phyloP scores from a whole-genome alignment of 768 basidiomycete genomes.

The Clitopilus hobsonii region DNA sequence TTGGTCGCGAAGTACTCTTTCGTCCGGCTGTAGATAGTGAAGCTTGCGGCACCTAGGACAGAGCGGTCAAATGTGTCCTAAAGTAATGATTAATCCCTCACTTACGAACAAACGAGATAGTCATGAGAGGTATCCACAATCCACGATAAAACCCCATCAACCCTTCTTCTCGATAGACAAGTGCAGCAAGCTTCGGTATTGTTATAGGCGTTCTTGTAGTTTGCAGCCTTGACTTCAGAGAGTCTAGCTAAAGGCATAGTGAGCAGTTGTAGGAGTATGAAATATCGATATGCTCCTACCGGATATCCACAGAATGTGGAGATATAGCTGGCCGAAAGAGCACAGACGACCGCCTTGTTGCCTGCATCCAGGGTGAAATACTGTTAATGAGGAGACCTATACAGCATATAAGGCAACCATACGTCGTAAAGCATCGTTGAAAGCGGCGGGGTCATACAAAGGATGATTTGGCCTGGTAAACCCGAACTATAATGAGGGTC shows the following conservation, averaged over 20 bases:
- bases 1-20: conserved; percentile 68
- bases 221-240: conserved; percentile 90
- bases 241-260: conserved; percentile 62
- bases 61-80: conserved; percentile 1
- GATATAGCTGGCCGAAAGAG: conserved; percentile 86
- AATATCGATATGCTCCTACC: conserved; percentile 29
- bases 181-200: conserved; percentile 63
- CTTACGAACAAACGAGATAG: conserved; percentile 94
- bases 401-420: conserved; percentile 18
- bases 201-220: conserved; percentile 74
- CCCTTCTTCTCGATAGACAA: conserved; percentile 84
- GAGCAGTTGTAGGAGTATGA: background rate
- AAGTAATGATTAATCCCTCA: conserved; percentile 21
- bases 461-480: conserved; percentile 48
- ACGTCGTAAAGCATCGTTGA: conserved; percentile 69
- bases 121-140: conserved; percentile 88
- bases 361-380: conserved; percentile 34
- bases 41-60: conserved; percentile 74
- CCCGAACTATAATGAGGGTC: conserved; percentile 18
- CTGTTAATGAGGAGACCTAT: background rate
- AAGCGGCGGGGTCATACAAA: conserved; percentile 56
- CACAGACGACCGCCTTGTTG: conserved; percentile 86
- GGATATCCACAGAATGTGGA: conserved; percentile 93
- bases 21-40: conserved; percentile 84
- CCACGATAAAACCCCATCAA: conserved; percentile 87